phyloP scores from a whole-genome alignment of 192 early-diverging fungal species.

The Podila horticola region DNA sequence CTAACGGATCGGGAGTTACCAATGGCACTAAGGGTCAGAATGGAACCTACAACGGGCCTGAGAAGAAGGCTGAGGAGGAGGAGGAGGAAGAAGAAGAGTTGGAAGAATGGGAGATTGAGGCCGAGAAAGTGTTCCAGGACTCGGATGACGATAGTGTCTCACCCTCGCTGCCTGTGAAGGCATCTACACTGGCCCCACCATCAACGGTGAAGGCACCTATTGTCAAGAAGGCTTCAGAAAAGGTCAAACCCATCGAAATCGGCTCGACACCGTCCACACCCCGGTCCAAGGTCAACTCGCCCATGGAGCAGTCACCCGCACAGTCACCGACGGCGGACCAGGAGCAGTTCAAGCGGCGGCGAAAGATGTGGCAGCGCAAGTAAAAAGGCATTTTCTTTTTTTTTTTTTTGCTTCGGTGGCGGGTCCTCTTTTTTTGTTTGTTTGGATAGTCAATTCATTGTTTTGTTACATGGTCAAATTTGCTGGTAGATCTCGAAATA shows the following conservation, averaged over 20 bases:
- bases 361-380: conserved; percentile 41
- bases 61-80: neutral
- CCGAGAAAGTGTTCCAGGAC: conserved; percentile 48
- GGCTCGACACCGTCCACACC: neutral
- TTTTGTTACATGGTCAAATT: conserved; percentile 1
- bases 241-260: neutral
- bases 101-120: conserved; percentile 54
- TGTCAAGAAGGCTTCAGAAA: neutral
- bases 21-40: conserved; percentile 5
- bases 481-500: too few species aligned
- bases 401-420: too few species aligned
- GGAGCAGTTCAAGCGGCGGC: conserved; percentile 40
- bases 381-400: too few species aligned
- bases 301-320: neutral
- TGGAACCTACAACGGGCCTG: neutral
- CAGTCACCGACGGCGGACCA: conserved; percentile 13
- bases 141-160: conserved; percentile 36
- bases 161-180: conserved; percentile 7
- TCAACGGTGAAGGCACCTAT: neutral
- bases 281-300: neutral
- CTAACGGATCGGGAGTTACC: neutral
- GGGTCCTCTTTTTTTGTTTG: too few species aligned
- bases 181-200: neutral
- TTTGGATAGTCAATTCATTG: neutral
- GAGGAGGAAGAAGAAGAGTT: conserved; percentile 27